Evolutionary conservation across 805 yeast genomes (phyloP).

Genomic region (Brettanomyces custersianus): DNA sequence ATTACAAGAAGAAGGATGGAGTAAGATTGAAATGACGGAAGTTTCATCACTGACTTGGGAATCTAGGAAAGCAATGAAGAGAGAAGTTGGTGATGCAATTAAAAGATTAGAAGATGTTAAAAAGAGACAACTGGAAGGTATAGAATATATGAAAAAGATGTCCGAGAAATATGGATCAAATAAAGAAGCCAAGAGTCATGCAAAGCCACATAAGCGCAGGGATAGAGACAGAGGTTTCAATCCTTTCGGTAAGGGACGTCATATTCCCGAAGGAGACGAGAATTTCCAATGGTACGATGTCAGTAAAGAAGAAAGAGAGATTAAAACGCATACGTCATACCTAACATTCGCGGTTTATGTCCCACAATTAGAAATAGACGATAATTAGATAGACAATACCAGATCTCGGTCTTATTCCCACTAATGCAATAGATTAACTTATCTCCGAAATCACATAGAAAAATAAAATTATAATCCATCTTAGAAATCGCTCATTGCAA

Average conservation of each 20-base stretch:
- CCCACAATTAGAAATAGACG: conserved; percentile 7
- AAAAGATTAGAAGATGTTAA: conserved; percentile 74
- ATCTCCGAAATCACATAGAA: too few species aligned
- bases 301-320: conserved; percentile 74
- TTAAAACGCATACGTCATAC: conserved; percentile 91
- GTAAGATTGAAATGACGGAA: conserved; percentile 84
- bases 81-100: conserved; percentile 72
- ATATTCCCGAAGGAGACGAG: conserved; percentile 82
- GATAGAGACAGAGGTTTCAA: conserved; percentile 50
- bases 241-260: conserved; percentile 87
- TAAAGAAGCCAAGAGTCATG: conserved; percentile 11
- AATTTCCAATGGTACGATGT: conserved; percentile 75
- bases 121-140: conserved; percentile 56
- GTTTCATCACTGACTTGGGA: conserved; percentile 77
- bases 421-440: too few species aligned
- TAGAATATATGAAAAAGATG: conserved; percentile 32
- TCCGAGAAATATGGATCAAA: conserved; percentile 11
- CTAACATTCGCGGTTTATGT: conserved; percentile 71
- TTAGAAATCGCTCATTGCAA: too few species aligned
- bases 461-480: too few species aligned
- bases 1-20: conserved; percentile 72
- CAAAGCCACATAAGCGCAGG: conserved; percentile 8
- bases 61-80: conserved; percentile 80
- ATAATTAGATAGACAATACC: background rate
- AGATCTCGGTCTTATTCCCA: too few species aligned